Base-by-base conservation (phyloP, 768 basidiomycete species). In the Mycena epipterygia region DNA sequence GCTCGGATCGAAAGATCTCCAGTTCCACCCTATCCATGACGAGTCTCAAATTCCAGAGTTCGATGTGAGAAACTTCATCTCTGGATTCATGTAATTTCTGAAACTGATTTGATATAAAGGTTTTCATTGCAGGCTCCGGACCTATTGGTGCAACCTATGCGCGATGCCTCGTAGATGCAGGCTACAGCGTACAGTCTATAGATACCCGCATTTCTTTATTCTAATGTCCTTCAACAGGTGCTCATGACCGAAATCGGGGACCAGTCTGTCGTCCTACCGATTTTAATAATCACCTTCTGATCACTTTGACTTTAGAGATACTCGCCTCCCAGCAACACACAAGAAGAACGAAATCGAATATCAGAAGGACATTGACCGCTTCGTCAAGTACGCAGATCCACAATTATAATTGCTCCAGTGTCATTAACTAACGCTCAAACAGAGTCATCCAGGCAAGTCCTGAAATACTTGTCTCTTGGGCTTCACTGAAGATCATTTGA, bases 311-410 rank as follows among this genome's bases (percentile, higher is more conserved):
- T 44, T 46, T 25, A 63, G 62, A 37, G 51, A 53, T 27, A 63
- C 62, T 39, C 49, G 37, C 48, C 5, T 39, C 27, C 48, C 49
- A 39, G 62, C 14, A 11, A 64, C 65, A n/a, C 80, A 81, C 63
- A 76, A 81, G 76, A 81, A 81, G 74, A 81, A 81, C 51, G 76
- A 78, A 46, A 75, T 81, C n/a, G 76, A 74, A 39, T 81, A 75
- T 49, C 79, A 81, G 67, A 81, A 81, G 70, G 78, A 80, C 61
- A 79, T 80, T n/a, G 79, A 80, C 64, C 72, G 75, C 12, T 80
- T 80, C 51, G 79, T 79, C 13, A 63, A 33, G 62, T 63, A 5
- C n/a, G n/a, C n/a, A n/a, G 59, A 35, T 17, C 19, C 39, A 33
- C 17, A 55, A 19, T 23, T 25, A 14, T 23, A 23, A 35, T 42